Evolutionary conservation across 2,329 filamentous ascomycete genomes (phyloP), one percentile per base, ranked within the genome.

Genomic region (Grosmannia clavigera): DNA sequence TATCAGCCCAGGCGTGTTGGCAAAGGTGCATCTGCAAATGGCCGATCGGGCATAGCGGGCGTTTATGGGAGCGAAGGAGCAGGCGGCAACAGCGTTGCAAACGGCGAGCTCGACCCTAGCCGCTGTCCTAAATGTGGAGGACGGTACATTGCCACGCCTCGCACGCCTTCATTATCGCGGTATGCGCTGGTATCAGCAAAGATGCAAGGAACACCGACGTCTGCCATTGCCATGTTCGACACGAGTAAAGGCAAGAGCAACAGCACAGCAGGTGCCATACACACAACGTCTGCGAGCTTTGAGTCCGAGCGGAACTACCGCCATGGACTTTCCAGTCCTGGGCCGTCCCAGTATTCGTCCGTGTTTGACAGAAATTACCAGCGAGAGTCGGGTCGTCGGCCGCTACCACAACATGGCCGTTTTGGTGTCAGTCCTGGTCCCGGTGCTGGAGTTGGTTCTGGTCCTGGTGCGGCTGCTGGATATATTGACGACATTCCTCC

Each of bases 1-100:
- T 99, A 97, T 70, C 90, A 96, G 70, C 94, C 94, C 43, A 86
- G 89, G 25, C 82, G 88, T 43, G 82, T 81, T 64, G 74, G 73
- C 10, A 76, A 76, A 61, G 64, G 63, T 7, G 64, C 59, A 1
- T 10, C 31, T 12, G 66, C 53, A 46, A n/a, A 19, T 1, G 29
- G 14, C 12, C 58, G 60, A 9, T 38, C 48, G 1, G 10, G 62
- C 51, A 2, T 55, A 46, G 9, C 38, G 53, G 2, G 38, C 12
- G 6, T 5, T 19, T 46, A n/a, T 46, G 43, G 43, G 7, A 46
- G 19, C 9, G 35, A 31, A 5, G 14, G 25, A 12, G 46, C 29
- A 19, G 14, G 88, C 51, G 82, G 81, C 65, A 75, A 72, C 10
- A 74, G 74, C 59, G 64, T 61, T 7, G 64, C 62, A 60, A 54